Conservation (phyloP, 768 basidiomycete species). For the Leccinum olivaceopallidum region DNA sequence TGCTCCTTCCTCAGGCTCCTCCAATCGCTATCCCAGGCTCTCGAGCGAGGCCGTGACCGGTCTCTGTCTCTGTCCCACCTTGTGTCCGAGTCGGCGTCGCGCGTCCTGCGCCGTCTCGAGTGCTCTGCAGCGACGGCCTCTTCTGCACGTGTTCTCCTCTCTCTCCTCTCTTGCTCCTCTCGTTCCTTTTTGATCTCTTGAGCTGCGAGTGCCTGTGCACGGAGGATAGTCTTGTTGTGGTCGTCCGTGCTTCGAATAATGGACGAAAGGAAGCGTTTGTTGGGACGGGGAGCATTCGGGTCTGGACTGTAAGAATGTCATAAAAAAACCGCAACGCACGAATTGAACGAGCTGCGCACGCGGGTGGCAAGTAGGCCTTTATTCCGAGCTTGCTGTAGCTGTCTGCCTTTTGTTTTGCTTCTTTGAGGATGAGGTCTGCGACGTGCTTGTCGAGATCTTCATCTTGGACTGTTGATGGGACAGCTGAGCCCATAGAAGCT, state of each 20-base stretch:
- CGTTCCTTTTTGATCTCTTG: constrained; percentile 70
- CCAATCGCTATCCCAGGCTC: constrained; percentile 43
- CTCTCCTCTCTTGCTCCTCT: constrained; percentile 63
- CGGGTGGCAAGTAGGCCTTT: constrained; percentile 67
- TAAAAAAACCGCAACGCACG: not conserved
- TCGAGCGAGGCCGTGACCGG: constrained; percentile 43
- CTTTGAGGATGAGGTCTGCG: constrained; percentile 86
- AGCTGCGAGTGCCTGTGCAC: constrained; percentile 70
- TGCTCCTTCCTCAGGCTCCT: constrained; percentile 45
- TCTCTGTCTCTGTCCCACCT: constrained; percentile 45
- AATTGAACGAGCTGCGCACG: constrained; percentile 38
- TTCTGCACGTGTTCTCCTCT: constrained; percentile 65
- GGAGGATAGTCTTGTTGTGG: constrained; percentile 85
- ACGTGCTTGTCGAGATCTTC: constrained; percentile 91
- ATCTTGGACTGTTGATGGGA: constrained; percentile 61
- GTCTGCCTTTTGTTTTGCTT: constrained; percentile 91
- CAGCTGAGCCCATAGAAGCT: constrained; percentile 71
- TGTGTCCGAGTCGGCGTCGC: constrained; percentile 34
- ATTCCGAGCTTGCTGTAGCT: constrained; percentile 76
- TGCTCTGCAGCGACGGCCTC: constrained; percentile 75
- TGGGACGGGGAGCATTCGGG: constrained; percentile 72
- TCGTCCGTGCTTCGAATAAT: constrained; percentile 95
- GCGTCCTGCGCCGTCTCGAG: constrained; percentile 40
- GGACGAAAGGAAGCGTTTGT: constrained; percentile 78
- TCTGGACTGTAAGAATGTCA: constrained; percentile 48